Evolutionary conservation across 768 basidiomycete species (phyloP).

Genomic region (Lentinula edodes): DNA sequence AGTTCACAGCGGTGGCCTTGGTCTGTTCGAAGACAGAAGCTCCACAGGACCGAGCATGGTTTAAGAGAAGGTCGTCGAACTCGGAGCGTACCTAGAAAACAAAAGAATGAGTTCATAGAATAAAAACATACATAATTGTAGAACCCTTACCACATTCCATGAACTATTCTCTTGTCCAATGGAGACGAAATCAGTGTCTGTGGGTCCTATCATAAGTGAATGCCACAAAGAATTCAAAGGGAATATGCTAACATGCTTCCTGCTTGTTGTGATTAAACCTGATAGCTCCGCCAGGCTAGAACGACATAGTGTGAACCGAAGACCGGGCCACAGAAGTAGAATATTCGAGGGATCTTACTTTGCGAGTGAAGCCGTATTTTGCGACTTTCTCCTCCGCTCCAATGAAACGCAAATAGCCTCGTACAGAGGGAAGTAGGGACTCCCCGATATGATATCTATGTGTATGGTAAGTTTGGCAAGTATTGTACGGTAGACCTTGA

Average conservation of each 20-base stretch:
- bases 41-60: slow-evolving; percentile 48
- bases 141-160: slow-evolving; percentile 51
- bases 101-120: not conserved
- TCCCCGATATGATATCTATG: slow-evolving; percentile 56
- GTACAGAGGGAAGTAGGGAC: slow-evolving; percentile 54
- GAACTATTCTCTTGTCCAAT: slow-evolving; percentile 48
- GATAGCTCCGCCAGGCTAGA: slow-evolving; percentile 55
- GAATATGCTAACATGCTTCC: slow-evolving; percentile 46
- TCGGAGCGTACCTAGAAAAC: slow-evolving; percentile 46
- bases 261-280: slow-evolving; percentile 60
- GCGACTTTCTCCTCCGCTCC: slow-evolving; percentile 48
- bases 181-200: slow-evolving; percentile 58
- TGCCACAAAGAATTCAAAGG: not conserved
- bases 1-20: slow-evolving; percentile 42
- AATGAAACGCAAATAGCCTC: slow-evolving; percentile 54
- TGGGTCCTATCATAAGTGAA: not conserved
- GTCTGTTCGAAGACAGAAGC: slow-evolving; percentile 51
- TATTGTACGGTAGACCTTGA: not conserved
- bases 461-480: not conserved
- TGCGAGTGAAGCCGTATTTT: slow-evolving; percentile 45
- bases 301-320: slow-evolving; percentile 4
- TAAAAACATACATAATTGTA: not conserved
- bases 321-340: too few species aligned
- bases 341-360: slow-evolving; percentile 26
- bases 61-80: slow-evolving; percentile 53